Evolutionary conservation across 2,329 filamentous ascomycete genomes (phyloP), one percentile per base, ranked within the genome.

Genomic region (Cladobotryum mycophilum): DNA sequence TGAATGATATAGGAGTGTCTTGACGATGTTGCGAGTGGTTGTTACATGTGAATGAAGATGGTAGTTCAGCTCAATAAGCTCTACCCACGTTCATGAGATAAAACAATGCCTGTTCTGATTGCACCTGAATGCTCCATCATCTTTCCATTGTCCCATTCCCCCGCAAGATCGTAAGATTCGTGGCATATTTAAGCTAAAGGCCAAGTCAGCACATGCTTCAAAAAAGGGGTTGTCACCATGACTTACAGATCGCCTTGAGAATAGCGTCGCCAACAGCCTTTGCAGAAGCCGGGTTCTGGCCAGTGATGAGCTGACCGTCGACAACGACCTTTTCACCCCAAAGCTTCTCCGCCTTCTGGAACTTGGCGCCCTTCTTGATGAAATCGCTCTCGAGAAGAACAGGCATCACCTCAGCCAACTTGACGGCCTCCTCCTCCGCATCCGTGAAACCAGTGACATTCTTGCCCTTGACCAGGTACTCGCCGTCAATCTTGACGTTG

Each of bases 371-470:
- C 13, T 66, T 72, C 12, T 71, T 70, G 60, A 72, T 67, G 49
- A 85, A 68, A 56, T 72, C 70, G 35, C 75, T 72, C 70, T 86
- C 81, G 2, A 84, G 73, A 58, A 76, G 60, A 56, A 81, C 81
- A 2, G 82, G 82, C 72, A 84, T 74, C 11, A 71, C 79, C 1
- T 72, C 75, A 18, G 66, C 74, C 13, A 73, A 69, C 60, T 74
- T 62, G 6, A 70, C 63, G 48, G 82, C 62, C 1, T 69, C 65
- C 64, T 76, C 73, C 54, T 78, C 76, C 64, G 81, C 80, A 41
- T 87, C 76, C 64, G 76, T 64, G 65, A 86, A 87, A 9, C 78
- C 82, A 0, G 82, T 85, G 20, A 82, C 79, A 42, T 74, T 68
- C 61, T 75, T 76, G 41, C 78, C 81, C 45, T 73, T 67, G 37